A percentile compares a stretch with the other conserved stretches of the same genome.
phyloP scores from a whole-genome alignment of 2,329 filamentous ascomycete species.

The Didymosphaeria variabile region DNA sequence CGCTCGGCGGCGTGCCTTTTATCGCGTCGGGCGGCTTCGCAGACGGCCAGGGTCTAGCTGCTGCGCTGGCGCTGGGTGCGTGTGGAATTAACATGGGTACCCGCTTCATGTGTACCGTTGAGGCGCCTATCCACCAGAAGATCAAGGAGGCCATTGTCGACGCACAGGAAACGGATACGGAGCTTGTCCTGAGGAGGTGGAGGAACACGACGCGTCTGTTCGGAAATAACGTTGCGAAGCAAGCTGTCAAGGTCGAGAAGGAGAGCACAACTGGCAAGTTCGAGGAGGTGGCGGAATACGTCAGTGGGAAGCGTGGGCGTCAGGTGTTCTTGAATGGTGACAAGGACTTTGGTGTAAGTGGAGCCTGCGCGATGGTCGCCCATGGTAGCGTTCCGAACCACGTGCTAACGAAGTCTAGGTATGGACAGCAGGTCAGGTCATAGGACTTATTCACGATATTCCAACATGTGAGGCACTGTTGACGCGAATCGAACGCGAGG shows the following conservation, averaged over 20 bases:
- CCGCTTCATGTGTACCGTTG: conserved; percentile 94
- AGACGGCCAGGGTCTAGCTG: conserved; percentile 91
- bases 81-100: conserved; percentile 99
- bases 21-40: conserved; percentile 97
- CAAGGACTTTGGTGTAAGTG: conserved; percentile 74
- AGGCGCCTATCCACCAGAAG: conserved; percentile 89
- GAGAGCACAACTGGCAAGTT: conserved; percentile 89
- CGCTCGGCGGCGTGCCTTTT: conserved; percentile 79
- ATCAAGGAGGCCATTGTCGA: conserved; percentile 94
- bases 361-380: background rate
- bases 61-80: conserved; percentile 87
- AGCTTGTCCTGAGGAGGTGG: conserved; percentile 88
- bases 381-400: background rate
- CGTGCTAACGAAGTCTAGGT: conserved; percentile 65
- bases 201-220: conserved; percentile 90
- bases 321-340: conserved; percentile 95
- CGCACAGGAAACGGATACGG: conserved; percentile 89
- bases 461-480: conserved; percentile 59
- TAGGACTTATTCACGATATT: conserved; percentile 66
- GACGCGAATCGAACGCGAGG: conserved; percentile 57
- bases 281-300: conserved; percentile 82
- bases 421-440: conserved; percentile 97
- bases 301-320: conserved; percentile 89
- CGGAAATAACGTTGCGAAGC: conserved; percentile 85
- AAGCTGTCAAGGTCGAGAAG: conserved; percentile 83